Conservation (phyloP, 2,329 filamentous ascomycete genomes). For the Sporothrix brunneoviolacea region DNA sequence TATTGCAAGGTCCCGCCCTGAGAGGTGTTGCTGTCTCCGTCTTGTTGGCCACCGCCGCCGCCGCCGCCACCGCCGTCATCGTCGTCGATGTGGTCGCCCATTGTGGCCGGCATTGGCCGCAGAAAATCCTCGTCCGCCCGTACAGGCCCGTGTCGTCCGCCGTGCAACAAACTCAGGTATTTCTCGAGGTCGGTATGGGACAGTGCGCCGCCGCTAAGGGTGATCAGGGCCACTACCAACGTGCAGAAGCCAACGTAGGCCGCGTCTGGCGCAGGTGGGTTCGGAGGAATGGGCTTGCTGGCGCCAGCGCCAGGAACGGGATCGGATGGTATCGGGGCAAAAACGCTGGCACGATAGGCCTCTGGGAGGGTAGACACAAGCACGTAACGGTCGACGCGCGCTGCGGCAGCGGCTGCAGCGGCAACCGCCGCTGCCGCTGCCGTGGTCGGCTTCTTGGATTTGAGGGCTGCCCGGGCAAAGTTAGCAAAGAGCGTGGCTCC, state of each 20-base stretch:
- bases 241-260: conserved; percentile 77
- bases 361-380: conserved; percentile 66
- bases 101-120: conserved; percentile 36
- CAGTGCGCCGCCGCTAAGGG: conserved; percentile 65
- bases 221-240: conserved; percentile 69
- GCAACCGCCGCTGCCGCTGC: neutral
- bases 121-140: conserved; percentile 58
- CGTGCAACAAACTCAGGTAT: conserved; percentile 33
- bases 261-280: conserved; percentile 60
- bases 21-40: neutral
- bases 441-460: conserved; percentile 35
- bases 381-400: conserved; percentile 62
- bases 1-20: conserved; percentile 34
- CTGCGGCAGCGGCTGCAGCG: neutral
- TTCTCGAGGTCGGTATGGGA: conserved; percentile 72
- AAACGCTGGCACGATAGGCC: conserved; percentile 49
- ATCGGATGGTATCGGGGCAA: conserved; percentile 27
- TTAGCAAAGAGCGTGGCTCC: neutral
- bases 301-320: conserved; percentile 64
- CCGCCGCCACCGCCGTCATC: conserved; percentile 12
- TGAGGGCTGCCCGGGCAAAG: neutral
- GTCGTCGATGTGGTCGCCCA: conserved; percentile 20
- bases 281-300: conserved; percentile 51
- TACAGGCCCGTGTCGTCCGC: conserved; percentile 27
- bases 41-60: neutral